phyloP scores from a whole-genome alignment of 176 grass and related monocot genomes.

The Rhipidocladum racemiflorum region DNA sequence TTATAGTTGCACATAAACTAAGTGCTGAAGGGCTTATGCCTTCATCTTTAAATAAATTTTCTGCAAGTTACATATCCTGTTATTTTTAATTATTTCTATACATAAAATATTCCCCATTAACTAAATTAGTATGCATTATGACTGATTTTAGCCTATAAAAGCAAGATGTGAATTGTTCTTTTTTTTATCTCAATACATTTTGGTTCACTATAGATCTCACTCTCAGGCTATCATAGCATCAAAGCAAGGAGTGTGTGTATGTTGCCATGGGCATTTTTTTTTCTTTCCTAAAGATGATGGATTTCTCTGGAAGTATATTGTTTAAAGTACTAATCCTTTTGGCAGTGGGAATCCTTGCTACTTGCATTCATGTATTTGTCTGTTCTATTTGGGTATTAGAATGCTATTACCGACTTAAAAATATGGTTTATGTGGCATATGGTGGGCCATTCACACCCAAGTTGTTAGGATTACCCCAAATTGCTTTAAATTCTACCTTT shows the following conservation, averaged over 20 bases:
- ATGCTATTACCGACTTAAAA: neutral
- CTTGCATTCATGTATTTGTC: neutral
- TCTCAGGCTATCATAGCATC: neutral
- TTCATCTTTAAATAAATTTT: neutral
- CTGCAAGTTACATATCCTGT: neutral
- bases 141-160: neutral
- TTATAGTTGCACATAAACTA: neutral
- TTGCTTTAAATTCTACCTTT: neutral
- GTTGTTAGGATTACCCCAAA: neutral
- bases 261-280: neutral
- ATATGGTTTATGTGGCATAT: neutral
- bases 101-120: neutral
- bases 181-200: neutral
- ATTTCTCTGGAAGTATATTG: neutral
- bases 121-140: neutral
- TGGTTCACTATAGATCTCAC: neutral
- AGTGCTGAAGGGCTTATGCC: neutral
- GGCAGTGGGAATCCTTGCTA: neutral
- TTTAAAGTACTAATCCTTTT: neutral
- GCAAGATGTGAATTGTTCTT: neutral
- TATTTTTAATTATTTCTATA: neutral
- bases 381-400: neutral
- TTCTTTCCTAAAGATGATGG: neutral
- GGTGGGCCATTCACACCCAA: neutral
- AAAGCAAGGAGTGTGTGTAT: neutral